phyloP scores from a whole-genome alignment of 2,329 filamentous ascomycete genomes.

The Fusarium concolor region DNA sequence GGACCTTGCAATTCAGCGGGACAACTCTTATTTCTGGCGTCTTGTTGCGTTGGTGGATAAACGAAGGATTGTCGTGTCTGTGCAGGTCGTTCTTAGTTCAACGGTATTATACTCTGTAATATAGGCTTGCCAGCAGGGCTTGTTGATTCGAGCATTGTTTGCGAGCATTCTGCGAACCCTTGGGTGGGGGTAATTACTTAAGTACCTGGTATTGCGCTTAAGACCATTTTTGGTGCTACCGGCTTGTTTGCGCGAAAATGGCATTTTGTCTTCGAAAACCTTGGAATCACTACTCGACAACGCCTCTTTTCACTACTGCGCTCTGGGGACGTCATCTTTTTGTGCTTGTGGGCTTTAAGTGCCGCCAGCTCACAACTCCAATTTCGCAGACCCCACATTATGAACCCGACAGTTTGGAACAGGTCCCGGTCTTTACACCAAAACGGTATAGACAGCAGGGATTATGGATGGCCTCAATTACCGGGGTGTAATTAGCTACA shows the following conservation, averaged over 20 bases:
- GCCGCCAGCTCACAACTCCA: constrained; percentile 27
- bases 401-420: constrained; percentile 47
- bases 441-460: constrained; percentile 42
- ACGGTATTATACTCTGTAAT: constrained; percentile 16
- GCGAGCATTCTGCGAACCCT: too few species aligned
- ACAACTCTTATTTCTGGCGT: constrained; percentile 19
- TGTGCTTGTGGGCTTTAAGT: constrained; percentile 23
- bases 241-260: too few species aligned
- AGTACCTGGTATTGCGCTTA: too few species aligned
- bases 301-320: not conserved
- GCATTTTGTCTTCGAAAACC: not conserved
- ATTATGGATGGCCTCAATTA: constrained; percentile 43
- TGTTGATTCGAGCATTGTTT: not conserved
- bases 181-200: too few species aligned
- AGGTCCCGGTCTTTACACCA: constrained; percentile 37
- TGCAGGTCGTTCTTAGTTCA: constrained; percentile 17
- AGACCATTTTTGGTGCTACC: too few species aligned
- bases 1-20: constrained; percentile 35
- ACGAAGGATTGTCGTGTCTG: constrained; percentile 22
- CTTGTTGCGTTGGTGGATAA: constrained; percentile 33
- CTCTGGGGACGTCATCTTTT: not conserved
- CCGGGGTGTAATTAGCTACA: constrained; percentile 30
- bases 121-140: not conserved
- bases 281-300: not conserved
- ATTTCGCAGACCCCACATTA: constrained; percentile 41